Percentiles rank a stretch among this genome's conserved stretches.
Evolutionary conservation across 768 basidiomycete genomes (phyloP).

Genomic region (Russula brevipes): DNA sequence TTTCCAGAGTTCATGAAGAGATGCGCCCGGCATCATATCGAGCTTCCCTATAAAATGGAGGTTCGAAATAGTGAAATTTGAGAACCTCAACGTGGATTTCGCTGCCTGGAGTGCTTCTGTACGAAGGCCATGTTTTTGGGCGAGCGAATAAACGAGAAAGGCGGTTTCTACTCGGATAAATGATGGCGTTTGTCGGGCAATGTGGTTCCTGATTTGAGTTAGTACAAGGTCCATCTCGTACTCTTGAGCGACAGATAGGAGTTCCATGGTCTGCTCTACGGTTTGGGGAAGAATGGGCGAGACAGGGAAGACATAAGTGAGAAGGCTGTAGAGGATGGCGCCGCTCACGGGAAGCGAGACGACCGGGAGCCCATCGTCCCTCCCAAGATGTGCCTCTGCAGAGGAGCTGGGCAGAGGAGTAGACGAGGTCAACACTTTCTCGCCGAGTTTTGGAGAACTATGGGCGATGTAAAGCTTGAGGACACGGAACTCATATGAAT

Average conservation of each 20-base stretch:
- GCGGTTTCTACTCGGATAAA: neutral
- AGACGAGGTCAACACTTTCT: slow-evolving; percentile 22
- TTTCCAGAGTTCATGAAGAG: slow-evolving; percentile 10
- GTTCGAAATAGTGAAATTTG: neutral
- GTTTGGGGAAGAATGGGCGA: neutral
- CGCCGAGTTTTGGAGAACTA: slow-evolving; percentile 39
- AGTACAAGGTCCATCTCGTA: slow-evolving; percentile 9
- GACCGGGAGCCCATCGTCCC: neutral
- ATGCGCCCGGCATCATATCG: neutral
- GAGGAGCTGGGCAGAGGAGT: neutral
- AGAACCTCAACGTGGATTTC: neutral
- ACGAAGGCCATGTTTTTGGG: slow-evolving; percentile 3
- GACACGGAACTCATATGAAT: slow-evolving; percentile 42
- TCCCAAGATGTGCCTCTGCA: neutral
- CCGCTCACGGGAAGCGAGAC: neutral
- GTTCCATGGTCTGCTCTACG: slow-evolving; percentile 3
- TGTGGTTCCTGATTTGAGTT: neutral
- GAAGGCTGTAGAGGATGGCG: slow-evolving; percentile 4
- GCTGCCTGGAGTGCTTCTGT: slow-evolving; percentile 6
- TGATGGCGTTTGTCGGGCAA: neutral
- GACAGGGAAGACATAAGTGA: slow-evolving; percentile 8
- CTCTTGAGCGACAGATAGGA: neutral
- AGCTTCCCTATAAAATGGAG: neutral
- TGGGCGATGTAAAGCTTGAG: slow-evolving; percentile 40
- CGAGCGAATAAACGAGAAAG: neutral